phyloP scores from a whole-genome alignment of 257 asterid genomes.

The Sherardia arvensis region DNA sequence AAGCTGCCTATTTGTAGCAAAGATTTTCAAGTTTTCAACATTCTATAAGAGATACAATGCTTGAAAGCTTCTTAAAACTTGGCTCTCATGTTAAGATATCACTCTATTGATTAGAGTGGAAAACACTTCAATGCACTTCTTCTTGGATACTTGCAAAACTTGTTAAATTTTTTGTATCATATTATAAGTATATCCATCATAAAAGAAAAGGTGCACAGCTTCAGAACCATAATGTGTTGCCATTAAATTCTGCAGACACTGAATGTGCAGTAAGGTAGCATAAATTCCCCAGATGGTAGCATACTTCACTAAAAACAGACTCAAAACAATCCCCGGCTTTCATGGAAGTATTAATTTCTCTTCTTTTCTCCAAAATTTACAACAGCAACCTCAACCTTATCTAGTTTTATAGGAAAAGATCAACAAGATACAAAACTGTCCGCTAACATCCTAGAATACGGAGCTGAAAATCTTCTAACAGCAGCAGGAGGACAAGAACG shows the following conservation, averaged over 20 bases:
- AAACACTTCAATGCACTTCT: constrained; percentile 21
- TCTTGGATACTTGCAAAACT: not conserved
- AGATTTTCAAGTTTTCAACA: not conserved
- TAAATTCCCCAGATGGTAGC: not conserved
- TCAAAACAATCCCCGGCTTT: not conserved
- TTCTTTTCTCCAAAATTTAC: not conserved
- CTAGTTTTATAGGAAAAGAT: too few relatives aligned
- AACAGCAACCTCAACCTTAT: not conserved
- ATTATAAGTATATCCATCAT: not conserved
- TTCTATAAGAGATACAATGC: constrained; percentile 12
- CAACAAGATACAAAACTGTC: not conserved
- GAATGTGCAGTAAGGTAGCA: not conserved
- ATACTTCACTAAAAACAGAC: not conserved
- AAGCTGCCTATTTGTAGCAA: constrained; percentile 12
- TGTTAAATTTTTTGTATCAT: not conserved
- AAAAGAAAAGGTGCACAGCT: not conserved
- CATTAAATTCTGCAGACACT: not conserved
- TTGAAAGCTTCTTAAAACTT: constrained; percentile 23
- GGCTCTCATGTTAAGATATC: constrained; percentile 25
- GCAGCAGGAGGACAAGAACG: not conserved
- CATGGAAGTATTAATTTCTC: not conserved
- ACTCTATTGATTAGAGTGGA: constrained; percentile 33
- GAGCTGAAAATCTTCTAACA: not conserved
- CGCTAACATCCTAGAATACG: not conserved
- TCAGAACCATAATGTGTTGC: not conserved